Evolutionary conservation across 108 stramenopile species (phyloP).

Genomic region (Skeletonema potamos): DNA sequence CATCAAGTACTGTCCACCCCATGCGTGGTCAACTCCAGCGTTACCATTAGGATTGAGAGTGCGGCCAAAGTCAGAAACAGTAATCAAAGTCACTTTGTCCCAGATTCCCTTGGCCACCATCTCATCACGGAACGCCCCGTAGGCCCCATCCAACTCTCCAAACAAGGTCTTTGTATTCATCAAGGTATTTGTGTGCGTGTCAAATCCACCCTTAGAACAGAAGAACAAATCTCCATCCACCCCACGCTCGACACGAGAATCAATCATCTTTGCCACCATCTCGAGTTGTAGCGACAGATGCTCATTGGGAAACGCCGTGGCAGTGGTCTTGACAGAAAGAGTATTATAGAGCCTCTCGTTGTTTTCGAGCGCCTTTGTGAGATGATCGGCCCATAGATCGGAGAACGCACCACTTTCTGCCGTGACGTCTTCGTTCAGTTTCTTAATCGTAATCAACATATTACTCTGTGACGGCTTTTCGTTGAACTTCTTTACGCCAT

Average conservation of each 20-base stretch:
- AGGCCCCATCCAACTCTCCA: constrained; percentile 41
- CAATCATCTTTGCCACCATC: constrained; percentile 41
- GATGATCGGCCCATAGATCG: constrained; percentile 41
- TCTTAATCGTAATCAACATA: constrained; percentile 39
- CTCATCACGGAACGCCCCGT: constrained; percentile 52
- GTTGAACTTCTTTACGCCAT: constrained; percentile 29
- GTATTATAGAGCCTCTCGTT: constrained; percentile 23
- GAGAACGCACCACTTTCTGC: constrained; percentile 48
- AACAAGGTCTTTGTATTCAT: constrained; percentile 25
- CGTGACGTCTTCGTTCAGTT: constrained; percentile 47
- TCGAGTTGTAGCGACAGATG: background rate
- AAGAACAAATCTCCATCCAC: constrained; percentile 51
- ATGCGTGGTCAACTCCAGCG: constrained; percentile 73
- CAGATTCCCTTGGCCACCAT: constrained; percentile 52
- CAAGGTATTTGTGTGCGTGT: constrained; percentile 42
- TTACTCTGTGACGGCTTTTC: constrained; percentile 20
- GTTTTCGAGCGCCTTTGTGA: constrained; percentile 16
- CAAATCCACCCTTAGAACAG: constrained; percentile 49
- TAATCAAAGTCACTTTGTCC: constrained; percentile 50
- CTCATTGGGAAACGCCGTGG: background rate
- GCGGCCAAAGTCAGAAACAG: constrained; percentile 65
- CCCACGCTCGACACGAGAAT: constrained; percentile 28
- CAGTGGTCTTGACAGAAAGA: background rate
- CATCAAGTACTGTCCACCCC: constrained; percentile 59
- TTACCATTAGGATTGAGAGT: constrained; percentile 74